A percentile compares a stretch with the other conserved stretches of the same genome.
phyloP scores from a whole-genome alignment of 1,284 basidiomycete species.

The Fomitopsis schrenkii region DNA sequence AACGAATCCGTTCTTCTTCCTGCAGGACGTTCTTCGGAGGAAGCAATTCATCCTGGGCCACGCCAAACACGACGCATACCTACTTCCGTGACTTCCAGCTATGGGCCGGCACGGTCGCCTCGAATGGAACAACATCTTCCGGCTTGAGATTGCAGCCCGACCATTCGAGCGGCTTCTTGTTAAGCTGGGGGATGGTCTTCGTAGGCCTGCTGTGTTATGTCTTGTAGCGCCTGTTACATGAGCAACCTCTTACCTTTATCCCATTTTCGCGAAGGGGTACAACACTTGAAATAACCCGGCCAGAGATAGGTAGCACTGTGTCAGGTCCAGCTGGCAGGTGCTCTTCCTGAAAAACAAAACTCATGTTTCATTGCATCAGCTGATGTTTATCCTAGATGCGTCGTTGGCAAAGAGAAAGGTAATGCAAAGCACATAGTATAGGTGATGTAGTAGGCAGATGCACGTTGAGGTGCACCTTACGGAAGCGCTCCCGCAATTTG shows the following conservation, averaged over 20 bases:
- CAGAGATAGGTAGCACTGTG: too few species aligned
- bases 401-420: too few species aligned
- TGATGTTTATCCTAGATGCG: too few species aligned
- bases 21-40: slow-evolving; percentile 72
- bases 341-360: too few species aligned
- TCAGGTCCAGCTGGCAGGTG: too few species aligned
- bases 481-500: too few species aligned
- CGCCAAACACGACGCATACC: slow-evolving; percentile 54
- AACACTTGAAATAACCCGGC: too few species aligned
- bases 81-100: slow-evolving; percentile 65
- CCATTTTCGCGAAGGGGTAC: too few species aligned
- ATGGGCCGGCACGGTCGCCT: slow-evolving; percentile 24
- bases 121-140: slow-evolving; percentile 18
- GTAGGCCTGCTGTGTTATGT: neutral
- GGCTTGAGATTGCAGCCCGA: neutral
- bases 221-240: neutral
- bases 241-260: neutral
- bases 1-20: neutral
- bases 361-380: too few species aligned
- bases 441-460: too few species aligned
- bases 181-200: neutral
- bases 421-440: too few species aligned
- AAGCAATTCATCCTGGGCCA: slow-evolving; percentile 60
- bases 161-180: neutral
- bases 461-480: neutral